Percentiles rank a stretch among this genome's conserved stretches.
Conservation (phyloP, 768 basidiomycete species). For the Trametes cubensis region DNA sequence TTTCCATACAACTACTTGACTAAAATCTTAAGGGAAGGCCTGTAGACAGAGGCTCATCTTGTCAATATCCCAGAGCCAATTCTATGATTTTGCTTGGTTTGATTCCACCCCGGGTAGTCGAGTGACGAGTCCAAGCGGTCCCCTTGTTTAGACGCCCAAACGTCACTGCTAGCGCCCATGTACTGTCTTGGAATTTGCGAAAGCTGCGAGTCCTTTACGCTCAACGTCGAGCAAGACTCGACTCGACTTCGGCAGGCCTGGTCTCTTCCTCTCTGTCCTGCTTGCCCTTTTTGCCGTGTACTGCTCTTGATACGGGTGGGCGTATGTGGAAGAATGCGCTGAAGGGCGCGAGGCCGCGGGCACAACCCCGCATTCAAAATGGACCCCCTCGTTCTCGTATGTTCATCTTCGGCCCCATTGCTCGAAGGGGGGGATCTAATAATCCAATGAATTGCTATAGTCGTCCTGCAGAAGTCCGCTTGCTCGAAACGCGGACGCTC, state of each 20-base stretch:
- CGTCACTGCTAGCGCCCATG: not conserved
- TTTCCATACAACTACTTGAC: too few relatives aligned
- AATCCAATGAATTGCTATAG: not conserved
- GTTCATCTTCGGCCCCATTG: not conserved
- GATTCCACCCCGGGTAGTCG: too few relatives aligned
- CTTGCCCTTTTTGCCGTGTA: not conserved
- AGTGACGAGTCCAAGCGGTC: too few relatives aligned
- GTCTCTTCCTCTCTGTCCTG: not conserved
- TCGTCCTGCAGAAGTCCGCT: not conserved
- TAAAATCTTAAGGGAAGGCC: too few relatives aligned
- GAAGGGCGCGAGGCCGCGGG: slow-evolving; percentile 6
- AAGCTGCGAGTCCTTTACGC: not conserved
- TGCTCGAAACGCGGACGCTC: slow-evolving; percentile 19
- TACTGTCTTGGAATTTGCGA: not conserved
- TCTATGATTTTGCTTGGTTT: too few relatives aligned
- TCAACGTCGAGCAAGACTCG: not conserved
- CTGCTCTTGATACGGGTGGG: not conserved
- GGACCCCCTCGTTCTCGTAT: not conserved
- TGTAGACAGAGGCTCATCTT: too few relatives aligned
- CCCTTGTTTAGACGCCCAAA: not conserved
- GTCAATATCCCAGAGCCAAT: too few relatives aligned
- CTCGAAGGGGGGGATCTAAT: not conserved
- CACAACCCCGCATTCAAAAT: not conserved
- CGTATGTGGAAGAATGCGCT: slow-evolving; percentile 15
- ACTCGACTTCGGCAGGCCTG: slow-evolving; percentile 5